These are phyloP conservation scores for Buddleja alternifolia DNA, from an alignment of 257 asterid species.

Conservation along the genomic window DNA sequence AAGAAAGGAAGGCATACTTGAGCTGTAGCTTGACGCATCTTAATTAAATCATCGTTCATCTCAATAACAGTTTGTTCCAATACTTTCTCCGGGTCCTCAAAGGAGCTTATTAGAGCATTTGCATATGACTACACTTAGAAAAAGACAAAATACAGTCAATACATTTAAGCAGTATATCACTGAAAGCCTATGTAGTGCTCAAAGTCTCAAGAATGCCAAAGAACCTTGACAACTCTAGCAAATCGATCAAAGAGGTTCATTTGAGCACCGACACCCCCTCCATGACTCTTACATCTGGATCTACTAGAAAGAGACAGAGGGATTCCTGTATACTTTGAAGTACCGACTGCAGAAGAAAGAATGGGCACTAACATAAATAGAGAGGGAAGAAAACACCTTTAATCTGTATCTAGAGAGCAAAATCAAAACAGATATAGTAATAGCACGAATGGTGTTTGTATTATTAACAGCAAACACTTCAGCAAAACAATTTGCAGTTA, in stretches of 20 bases:
- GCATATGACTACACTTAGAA: constrained; percentile 69
- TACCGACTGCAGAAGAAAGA: constrained; percentile 55
- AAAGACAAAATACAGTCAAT: constrained; percentile 21
- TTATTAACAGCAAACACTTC: neutral
- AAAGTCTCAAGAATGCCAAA: constrained; percentile 27
- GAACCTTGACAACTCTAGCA: constrained; percentile 95
- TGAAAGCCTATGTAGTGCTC: constrained; percentile 7
- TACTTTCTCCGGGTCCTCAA: constrained; percentile 99
- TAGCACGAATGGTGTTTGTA: neutral
- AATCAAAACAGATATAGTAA: neutral
- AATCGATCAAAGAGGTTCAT: constrained; percentile 95
- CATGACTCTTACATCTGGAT: constrained; percentile 51
- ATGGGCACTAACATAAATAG: neutral
- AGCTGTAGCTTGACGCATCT: constrained; percentile 99
- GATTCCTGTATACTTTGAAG: constrained; percentile 49
- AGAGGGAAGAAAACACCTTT: neutral
- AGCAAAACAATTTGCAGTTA: constrained; percentile 18
- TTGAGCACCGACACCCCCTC: constrained; percentile 76
- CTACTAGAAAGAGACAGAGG: constrained; percentile 50
- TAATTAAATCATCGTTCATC: constrained; percentile 88
- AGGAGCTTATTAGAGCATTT: constrained; percentile 81
- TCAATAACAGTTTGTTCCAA: constrained; percentile 92
- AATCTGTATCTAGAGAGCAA: constrained; percentile 1
- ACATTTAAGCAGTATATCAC: constrained; percentile 18
- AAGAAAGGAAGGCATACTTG: constrained; percentile 58